Conservation (phyloP, 2,329 filamentous ascomycete genomes). For the Nemania sp. region DNA sequence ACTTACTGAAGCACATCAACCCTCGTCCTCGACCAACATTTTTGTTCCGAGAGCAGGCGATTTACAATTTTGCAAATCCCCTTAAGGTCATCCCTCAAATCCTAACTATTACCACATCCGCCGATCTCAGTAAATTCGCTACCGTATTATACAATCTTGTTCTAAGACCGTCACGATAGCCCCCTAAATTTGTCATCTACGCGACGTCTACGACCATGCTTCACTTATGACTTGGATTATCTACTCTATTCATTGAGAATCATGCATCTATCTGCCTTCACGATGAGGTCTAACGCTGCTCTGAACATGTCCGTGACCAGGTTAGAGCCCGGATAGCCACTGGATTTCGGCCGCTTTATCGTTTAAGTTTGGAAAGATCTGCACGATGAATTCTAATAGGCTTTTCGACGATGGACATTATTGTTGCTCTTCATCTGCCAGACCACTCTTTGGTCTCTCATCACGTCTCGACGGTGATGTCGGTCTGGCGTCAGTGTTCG, state of each 20-base stretch:
- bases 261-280: background rate
- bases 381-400: background rate
- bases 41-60: background rate
- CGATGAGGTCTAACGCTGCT: background rate
- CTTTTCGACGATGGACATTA: background rate
- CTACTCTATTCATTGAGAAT: background rate
- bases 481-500: background rate
- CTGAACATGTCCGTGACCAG: background rate
- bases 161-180: background rate
- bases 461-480: background rate
- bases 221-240: background rate
- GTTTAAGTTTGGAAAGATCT: conserved; percentile 1
- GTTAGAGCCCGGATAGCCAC: no score
- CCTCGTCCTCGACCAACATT: conserved; percentile 1
- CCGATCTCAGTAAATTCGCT: background rate
- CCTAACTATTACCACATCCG: background rate
- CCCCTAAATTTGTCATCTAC: background rate
- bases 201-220: background rate
- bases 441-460: background rate
- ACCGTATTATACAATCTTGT: background rate
- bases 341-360: background rate
- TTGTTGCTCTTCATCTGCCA: background rate
- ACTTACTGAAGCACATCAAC: background rate
- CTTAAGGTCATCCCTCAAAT: background rate
- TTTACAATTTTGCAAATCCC: background rate